These are phyloP conservation scores for Fusarium circinatum DNA, from an alignment of 2,329 filamentous ascomycete species.

Conservation along the genomic window DNA sequence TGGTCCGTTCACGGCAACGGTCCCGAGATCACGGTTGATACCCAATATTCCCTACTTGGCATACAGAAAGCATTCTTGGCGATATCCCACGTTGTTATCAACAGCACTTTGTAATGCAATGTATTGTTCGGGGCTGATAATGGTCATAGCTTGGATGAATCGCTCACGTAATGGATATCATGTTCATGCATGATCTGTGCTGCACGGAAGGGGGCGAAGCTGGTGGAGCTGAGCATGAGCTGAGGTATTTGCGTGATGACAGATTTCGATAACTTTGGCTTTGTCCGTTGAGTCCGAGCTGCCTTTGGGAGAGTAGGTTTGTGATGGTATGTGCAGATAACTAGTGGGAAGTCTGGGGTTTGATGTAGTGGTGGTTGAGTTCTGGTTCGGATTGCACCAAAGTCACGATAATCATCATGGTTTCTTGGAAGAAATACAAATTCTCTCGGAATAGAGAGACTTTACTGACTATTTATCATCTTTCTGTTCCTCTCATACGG, in stretches of 20 bases:
- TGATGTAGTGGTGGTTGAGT: background rate
- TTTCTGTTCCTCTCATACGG: background rate
- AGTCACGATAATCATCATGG: fast-evolving
- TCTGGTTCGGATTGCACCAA: too few species aligned
- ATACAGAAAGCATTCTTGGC: background rate
- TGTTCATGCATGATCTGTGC: conserved; percentile 79
- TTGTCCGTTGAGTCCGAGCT: background rate
- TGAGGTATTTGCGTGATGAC: background rate
- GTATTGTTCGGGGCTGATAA: conserved; percentile 57
- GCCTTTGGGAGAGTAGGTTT: background rate
- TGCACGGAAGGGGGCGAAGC: conserved; percentile 75
- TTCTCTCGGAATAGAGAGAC: fast-evolving
- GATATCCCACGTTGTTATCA: background rate
- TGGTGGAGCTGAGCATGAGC: conserved; percentile 61
- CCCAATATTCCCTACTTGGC: background rate
- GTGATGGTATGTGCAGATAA: background rate
- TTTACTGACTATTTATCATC: background rate
- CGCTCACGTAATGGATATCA: conserved; percentile 70
- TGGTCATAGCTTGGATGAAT: conserved; percentile 80
- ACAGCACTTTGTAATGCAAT: conserved; percentile 52
- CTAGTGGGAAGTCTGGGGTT: background rate
- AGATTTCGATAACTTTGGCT: background rate
- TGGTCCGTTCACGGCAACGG: background rate
- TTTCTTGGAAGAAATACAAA: fast-evolving
- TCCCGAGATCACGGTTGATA: background rate